Evolutionary conservation across 1,139 yeast species (phyloP), one percentile per base, ranked within the genome.

Genomic region (Zygoascus hellenicus): DNA sequence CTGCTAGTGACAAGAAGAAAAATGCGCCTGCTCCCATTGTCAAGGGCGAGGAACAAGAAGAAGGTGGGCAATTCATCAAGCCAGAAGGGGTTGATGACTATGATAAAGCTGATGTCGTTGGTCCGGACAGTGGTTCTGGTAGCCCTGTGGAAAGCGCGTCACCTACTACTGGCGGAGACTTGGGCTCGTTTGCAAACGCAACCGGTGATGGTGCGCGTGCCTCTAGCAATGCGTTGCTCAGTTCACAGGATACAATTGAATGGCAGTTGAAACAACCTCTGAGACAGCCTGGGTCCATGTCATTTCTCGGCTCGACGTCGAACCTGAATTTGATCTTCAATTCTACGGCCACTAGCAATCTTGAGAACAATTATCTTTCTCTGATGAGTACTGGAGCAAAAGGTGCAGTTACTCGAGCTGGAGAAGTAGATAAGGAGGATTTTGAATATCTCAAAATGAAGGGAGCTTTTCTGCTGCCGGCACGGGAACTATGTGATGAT

Each of bases 391-490:
- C 36, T 5, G 38, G 33, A 10, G 50, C 50, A 9, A 43, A 43
- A 9, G 49, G 47, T 9, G 47, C 46, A 13, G 45, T 56, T 19
- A 51, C 55, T 13, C 50, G 61, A 1, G 56, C 55, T n/a, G 61
- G 56, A 48, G 65, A 64, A 29, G 56, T 82, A 48, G 88, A 81
- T 60, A 75, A 81, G 5, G 83, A 78, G 26, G 92, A 85, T 55
- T 71, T 81, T 58, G 48, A 80, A 58, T 75, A 81, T 45, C 68
- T 83, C 52, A 75, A 79, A 57, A 58, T 80, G 49, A 70, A 83
- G 52, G 90, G 90, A 1, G 87, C 89, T 5, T 83, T 83, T 57
- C 66, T 75, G 39, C 63, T 83, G 33, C 92, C 92, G 0, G 74
- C 77, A 30, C 68, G 71, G 36, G 77, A 74, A 32, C 68, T 82